A percentile compares a stretch with the other conserved stretches of the same genome.
Evolutionary conservation across 2,329 filamentous ascomycete species (phyloP).

Genomic region (Nemania serpens): DNA sequence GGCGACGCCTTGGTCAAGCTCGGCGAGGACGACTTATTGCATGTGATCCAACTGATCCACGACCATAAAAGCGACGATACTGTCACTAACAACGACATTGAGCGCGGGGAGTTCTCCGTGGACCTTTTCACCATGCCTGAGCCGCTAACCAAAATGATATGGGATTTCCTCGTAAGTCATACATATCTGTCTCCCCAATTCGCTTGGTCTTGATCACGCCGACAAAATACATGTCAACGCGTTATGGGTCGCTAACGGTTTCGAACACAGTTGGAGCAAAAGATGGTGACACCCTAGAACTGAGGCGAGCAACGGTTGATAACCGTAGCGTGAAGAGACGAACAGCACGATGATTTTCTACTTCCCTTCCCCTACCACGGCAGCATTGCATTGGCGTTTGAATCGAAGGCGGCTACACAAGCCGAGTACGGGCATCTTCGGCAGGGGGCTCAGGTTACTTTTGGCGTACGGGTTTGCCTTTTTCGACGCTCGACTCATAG

Average conservation of each 20-base stretch:
- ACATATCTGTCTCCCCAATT: neutral
- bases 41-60: constrained; percentile 97
- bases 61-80: constrained; percentile 94
- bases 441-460: constrained; percentile 36
- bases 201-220: neutral
- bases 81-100: constrained; percentile 96
- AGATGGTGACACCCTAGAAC: constrained; percentile 33
- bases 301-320: neutral
- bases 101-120: constrained; percentile 97
- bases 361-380: constrained; percentile 13
- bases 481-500: constrained; percentile 19
- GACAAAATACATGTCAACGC: neutral
- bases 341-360: constrained; percentile 8
- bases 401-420: constrained; percentile 22
- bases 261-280: constrained; percentile 36
- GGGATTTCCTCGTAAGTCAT: constrained; percentile 72
- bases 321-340: neutral
- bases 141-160: constrained; percentile 85
- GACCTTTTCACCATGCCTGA: constrained; percentile 98
- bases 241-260: constrained; percentile 12
- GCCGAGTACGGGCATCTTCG: constrained; percentile 29
- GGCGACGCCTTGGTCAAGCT: constrained; percentile 89
- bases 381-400: constrained; percentile 40
- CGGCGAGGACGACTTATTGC: constrained; percentile 87
- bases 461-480: constrained; percentile 34